phyloP scores from a whole-genome alignment of 768 basidiomycete genomes.

The Serendipita indica region DNA sequence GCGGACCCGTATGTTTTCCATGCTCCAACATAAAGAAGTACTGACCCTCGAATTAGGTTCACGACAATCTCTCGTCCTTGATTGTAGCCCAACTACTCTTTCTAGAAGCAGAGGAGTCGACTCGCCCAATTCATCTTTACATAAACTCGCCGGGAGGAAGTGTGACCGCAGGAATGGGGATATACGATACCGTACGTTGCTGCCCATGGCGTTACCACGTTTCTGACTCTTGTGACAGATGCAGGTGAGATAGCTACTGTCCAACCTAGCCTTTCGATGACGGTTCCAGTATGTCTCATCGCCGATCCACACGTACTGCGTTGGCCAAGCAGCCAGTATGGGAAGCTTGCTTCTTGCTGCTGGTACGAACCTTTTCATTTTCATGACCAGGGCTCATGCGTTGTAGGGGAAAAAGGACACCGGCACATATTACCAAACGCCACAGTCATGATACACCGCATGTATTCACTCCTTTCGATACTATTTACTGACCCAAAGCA shows the following conservation, averaged over 20 bases:
- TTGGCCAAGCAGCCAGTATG: conserved; percentile 94
- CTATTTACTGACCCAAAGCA: conserved; percentile 12
- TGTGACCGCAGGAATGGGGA: conserved; percentile 89
- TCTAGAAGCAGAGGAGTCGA: conserved; percentile 88
- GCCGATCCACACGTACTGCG: conserved; percentile 92
- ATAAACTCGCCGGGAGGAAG: conserved; percentile 95
- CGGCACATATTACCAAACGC: conserved; percentile 85
- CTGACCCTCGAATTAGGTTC: conserved; percentile 40
- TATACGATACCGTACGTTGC: conserved; percentile 80
- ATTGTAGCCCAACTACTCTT: conserved; percentile 87
- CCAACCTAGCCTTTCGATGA: conserved; percentile 7
- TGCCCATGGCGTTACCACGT: neutral
- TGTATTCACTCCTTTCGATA: conserved; percentile 11
- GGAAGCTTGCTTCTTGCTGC: conserved; percentile 85
- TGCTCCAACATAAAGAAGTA: neutral
- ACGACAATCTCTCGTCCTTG: conserved; percentile 76
- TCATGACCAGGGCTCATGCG: conserved; percentile 12
- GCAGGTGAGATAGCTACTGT: conserved; percentile 38
- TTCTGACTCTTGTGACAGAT: conserved; percentile 30
- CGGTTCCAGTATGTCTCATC: conserved; percentile 67
- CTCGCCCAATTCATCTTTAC: conserved; percentile 89
- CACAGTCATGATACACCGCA: conserved; percentile 85
- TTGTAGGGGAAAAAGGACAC: conserved; percentile 65
- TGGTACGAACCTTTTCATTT: conserved; percentile 26
- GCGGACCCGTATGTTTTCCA: conserved; percentile 78